Evolutionary conservation across 164 flowering plant species (phyloP).

Genomic region (Berberis vulgaris): DNA sequence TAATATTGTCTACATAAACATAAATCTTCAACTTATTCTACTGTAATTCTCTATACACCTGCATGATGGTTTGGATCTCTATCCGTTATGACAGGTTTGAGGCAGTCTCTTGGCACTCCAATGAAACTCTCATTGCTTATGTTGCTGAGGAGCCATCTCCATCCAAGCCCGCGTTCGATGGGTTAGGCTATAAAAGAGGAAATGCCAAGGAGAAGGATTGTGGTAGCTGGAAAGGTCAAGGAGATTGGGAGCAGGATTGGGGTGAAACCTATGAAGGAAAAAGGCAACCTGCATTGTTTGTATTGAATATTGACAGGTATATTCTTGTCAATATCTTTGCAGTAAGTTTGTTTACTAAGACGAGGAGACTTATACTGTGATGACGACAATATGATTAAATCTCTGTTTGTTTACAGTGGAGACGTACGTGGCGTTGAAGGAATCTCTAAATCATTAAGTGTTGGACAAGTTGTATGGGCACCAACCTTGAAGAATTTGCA

Average conservation of each 20-base stretch:
- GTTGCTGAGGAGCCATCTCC: constrained; percentile 89
- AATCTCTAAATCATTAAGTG: constrained; percentile 59
- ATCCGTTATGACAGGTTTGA: constrained; percentile 64
- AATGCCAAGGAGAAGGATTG: constrained; percentile 56
- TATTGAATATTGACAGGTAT: constrained; percentile 58
- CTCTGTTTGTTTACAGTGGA: constrained; percentile 49
- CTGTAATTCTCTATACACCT: not conserved
- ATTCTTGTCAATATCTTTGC: not conserved
- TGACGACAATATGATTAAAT: constrained; percentile 1
- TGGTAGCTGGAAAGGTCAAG: constrained; percentile 88
- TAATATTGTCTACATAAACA: no score
- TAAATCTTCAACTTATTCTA: not conserved
- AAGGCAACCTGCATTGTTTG: constrained; percentile 83
- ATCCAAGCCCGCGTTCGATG: constrained; percentile 58
- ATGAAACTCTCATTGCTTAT: constrained; percentile 82
- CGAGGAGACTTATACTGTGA: not conserved
- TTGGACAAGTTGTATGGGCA: constrained; percentile 96
- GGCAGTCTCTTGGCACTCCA: constrained; percentile 82
- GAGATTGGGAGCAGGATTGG: constrained; percentile 93
- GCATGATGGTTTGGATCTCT: not conserved
- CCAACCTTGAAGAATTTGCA: constrained; percentile 35
- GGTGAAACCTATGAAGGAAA: constrained; percentile 91
- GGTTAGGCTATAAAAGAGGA: constrained; percentile 54
- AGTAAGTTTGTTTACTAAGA: not conserved
- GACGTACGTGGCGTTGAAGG: constrained; percentile 59